Conservation (phyloP, 352 stramenopile species). For the Globisporangium uncinulatum region DNA sequence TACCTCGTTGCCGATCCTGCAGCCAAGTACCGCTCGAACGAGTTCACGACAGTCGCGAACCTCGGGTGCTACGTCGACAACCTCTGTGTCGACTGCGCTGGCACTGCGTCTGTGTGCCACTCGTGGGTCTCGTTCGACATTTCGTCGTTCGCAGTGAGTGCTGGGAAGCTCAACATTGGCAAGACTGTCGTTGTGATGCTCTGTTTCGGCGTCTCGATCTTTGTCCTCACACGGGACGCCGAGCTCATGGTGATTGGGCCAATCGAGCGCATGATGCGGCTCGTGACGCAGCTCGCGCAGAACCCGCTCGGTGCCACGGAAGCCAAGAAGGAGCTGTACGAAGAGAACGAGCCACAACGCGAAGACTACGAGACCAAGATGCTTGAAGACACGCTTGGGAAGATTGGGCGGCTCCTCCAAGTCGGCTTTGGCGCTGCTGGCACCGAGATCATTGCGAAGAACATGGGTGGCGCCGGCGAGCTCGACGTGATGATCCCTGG, state of each 20-base stretch:
- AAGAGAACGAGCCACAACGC: constrained; percentile 50
- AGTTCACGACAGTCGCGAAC: constrained; percentile 59
- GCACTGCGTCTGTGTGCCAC: constrained; percentile 40
- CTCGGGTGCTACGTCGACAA: constrained; percentile 65
- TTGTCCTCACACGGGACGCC: constrained; percentile 92
- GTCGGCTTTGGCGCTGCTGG: constrained; percentile 97
- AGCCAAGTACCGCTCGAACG: constrained; percentile 41
- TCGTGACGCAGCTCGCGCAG: constrained; percentile 62
- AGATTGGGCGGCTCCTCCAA: constrained; percentile 92
- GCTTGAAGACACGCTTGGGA: constrained; percentile 93
- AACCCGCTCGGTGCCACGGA: constrained; percentile 69
- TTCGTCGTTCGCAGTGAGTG: constrained; percentile 26
- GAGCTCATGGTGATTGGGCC: constrained; percentile 94
- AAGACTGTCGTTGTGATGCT: constrained; percentile 90
- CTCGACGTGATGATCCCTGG: constrained; percentile 97
- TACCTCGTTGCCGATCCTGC: constrained; percentile 40
- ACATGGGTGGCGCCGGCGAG: constrained; percentile 90
- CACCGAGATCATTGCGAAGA: constrained; percentile 97
- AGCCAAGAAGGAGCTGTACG: constrained; percentile 67
- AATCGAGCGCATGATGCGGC: constrained; percentile 95
- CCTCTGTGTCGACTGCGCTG: constrained; percentile 43
- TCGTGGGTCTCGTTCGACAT: constrained; percentile 79
- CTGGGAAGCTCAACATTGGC: constrained; percentile 63
- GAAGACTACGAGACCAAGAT: constrained; percentile 96
- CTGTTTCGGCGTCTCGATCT: constrained; percentile 87